Evolutionary conservation across 2,329 filamentous ascomycete species (phyloP), one percentile per base, ranked within the genome.

Genomic region (Calonectria montana): DNA sequence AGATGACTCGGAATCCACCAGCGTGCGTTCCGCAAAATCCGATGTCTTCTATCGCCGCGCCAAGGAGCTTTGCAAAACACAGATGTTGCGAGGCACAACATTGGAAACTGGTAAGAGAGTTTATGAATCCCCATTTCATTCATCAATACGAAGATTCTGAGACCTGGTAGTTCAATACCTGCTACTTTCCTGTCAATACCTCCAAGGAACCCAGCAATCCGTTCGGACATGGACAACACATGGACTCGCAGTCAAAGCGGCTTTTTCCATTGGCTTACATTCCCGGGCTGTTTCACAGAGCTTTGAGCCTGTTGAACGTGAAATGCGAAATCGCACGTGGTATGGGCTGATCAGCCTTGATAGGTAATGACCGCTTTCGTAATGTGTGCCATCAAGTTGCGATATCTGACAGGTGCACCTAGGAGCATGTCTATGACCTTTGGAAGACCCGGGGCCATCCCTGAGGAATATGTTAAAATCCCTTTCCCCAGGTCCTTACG

Each of bases 151-250:
- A 37, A 29, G 6, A 13, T 9, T 57, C 53, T 43, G 21, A 41
- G 43, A 6, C 6, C 2, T 2, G 8, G 18, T 9, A 76, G 87
- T 89, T 0, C 87, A 89, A 75, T 85, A 84, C 48, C 81, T 89
- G 9, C 80, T 90, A 0, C 70, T 90, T 0, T 83, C 86, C 73
- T 84, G 84, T 5, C 86, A 88, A 59, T 90, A 90, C 69, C 81
- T 90, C 0, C 88, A 90, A 74, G 87, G 88, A 2, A 89, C 88
- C 0, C 86, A 88, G 43, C 85, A 85, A 23, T 89, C 88, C 0
- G 82, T 88, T 2, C 85, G 89, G 66, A 86, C 88, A 2, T 91
- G 88, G 88, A 87, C 83, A 0, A 82, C 87, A 0, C 89, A 90
- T 72, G 88, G 89, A 0, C 81, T 90, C 0, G 85, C 88, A 0